Base-by-base conservation (phyloP, 1,284 basidiomycete genomes). In the Leccinum pachyderme region DNA sequence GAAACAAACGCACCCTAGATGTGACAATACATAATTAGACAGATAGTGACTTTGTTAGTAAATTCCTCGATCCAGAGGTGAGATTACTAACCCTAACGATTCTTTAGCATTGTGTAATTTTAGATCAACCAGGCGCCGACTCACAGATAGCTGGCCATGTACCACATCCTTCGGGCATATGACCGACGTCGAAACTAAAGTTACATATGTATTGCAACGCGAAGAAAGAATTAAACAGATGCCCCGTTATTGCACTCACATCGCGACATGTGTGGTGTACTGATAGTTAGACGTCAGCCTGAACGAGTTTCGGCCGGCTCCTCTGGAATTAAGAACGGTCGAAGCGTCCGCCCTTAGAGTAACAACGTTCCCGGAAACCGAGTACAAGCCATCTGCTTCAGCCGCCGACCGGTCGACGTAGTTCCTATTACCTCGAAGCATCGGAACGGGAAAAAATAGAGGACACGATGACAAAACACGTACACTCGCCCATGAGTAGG, bases 401-500 rank as follows among this genome's bases (percentile, higher is more conserved):
- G 82, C 81, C 0, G 77, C 80, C 4, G 68, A 55, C 52, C 74
- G 59, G 58, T 72, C 60, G 43, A 84, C 80, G 57, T 84, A 84
- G 57, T 81, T 80, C 18, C 81, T 83, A 41, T 41, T 12, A 49
- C 2, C 13, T 32, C 43, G 12, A 12, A 11, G 8, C 0, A 25
- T 50, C 51, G 51, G 53, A 47, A 47, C 18, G 22, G 12, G 37
- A 28, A 27, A 31, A 46, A 29, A 51, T 4, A 9, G 25, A 39
- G 3, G 7, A 28, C 8, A 28, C n/a, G 9, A 28, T 8, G 5
- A 46, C 7, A 43, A 46, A 29, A 13, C 24, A 53, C 74, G 57
- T 64, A 80, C 74, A 80, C 78, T 43, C 77, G 72, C 5, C 80
- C 80, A 47, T 77, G 46, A 0, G 79, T 80, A 5, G 78, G 80